Evolutionary conservation across 768 basidiomycete genomes (phyloP), one percentile per base, ranked within the genome.

Genomic region (Auricularia sp.): DNA sequence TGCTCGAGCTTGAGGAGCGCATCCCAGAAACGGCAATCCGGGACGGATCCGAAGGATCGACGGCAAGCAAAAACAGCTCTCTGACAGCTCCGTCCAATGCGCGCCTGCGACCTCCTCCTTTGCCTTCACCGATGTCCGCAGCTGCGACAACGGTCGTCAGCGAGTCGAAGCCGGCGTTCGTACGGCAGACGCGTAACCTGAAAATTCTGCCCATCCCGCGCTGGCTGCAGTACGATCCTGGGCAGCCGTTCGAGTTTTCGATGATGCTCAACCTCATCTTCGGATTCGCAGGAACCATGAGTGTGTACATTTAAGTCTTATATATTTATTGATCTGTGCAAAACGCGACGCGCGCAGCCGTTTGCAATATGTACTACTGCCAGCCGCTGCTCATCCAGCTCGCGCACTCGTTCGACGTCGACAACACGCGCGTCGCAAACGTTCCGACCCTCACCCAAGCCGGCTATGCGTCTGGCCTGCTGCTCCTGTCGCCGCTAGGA

Each of bases 401-500:
- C 51, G 73, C 74, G 2, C 63, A 61, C 24, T 70, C 71, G 42
- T 74, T 75, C 58, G 63, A 62, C 7, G 74, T 73, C 2, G 64
- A 65, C 29, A 63, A 76, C 66, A 69, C 70, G 35, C 45, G 59
- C 0, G 71, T 75, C 44, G 73, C 75, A 3, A 67, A 67, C 8
- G 68, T 75, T 21, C 73, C 76, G 3, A 74, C 74, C 1, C 67
- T 77, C 14, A 69, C 68, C 24, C 75, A 76, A 67, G 69, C 68
- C 3, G 71, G 71, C 51, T 93, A 92, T 72, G 88, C 87, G 1
- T 77, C 77, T 5, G 90, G 90, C 1, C 79, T 93, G 6, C 73
- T 94, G 3, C 74, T 94, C 47, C 83, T 95, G 63, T 83, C 89
- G 0, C 93, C 94, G 1, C 78, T 92, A 0, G 93, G 94, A 6